Conservation (phyloP, 2,329 filamentous ascomycete species). For the Verticillium zaregamsianum region DNA sequence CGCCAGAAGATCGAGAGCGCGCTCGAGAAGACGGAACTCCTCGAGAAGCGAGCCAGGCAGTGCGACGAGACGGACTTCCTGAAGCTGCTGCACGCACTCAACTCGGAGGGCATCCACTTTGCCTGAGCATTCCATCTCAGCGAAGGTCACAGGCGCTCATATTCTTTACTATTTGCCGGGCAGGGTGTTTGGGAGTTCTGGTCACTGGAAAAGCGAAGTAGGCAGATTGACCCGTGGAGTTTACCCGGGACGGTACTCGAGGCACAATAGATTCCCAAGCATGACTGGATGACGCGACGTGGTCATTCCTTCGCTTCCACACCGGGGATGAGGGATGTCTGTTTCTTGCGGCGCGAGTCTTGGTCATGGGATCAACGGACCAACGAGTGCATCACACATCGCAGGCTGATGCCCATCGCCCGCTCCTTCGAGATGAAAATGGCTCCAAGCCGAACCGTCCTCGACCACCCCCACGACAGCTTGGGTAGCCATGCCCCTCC, state of each 20-base stretch:
- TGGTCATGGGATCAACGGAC: neutral
- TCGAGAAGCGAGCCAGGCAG: conserved; percentile 76
- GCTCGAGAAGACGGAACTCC: conserved; percentile 74
- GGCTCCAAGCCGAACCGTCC: neutral
- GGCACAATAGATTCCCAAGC: neutral
- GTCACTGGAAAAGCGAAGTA: neutral
- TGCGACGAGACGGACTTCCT: conserved; percentile 94
- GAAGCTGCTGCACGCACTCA: conserved; percentile 75
- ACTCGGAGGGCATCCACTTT: conserved; percentile 91
- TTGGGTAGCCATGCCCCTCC: neutral
- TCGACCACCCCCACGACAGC: neutral
- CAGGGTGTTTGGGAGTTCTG: neutral
- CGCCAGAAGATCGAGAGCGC: conserved; percentile 82
- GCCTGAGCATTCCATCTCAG: conserved; percentile 39
- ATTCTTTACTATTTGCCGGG: neutral
- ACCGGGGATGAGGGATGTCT: neutral
- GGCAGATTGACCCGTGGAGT: neutral
- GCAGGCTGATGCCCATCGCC: neutral
- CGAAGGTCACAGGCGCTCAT: too few relatives aligned
- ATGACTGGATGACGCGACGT: neutral
- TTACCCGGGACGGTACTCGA: neutral
- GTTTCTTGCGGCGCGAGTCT: neutral
- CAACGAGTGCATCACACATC: neutral
- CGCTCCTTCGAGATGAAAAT: neutral
- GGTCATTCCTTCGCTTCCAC: neutral